Conservation (phyloP, 169 alveolate genomes). For the Miamiensis avidus region DNA sequence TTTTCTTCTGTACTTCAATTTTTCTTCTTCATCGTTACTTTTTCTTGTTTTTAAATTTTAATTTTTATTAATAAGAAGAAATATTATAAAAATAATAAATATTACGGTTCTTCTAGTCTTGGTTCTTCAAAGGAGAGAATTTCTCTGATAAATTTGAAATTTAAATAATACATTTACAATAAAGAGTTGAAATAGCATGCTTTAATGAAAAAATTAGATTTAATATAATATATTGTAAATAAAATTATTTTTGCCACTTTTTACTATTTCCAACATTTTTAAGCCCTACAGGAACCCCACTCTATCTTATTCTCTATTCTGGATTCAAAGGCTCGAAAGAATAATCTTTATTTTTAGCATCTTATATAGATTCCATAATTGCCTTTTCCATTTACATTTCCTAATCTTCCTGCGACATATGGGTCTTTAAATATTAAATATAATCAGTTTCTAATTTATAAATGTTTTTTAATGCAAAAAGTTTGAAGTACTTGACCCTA, state of each 20-base stretch:
- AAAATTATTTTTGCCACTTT: not conserved
- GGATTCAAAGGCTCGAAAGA: slow-evolving; percentile 61
- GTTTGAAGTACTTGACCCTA: not conserved
- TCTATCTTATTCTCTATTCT: slow-evolving; percentile 58
- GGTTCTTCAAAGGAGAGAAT: slow-evolving; percentile 45
- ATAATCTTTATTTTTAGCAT: slow-evolving; percentile 17
- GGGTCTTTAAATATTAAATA: too few relatives aligned
- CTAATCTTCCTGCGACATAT: too few relatives aligned
- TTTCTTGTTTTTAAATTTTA: not conserved
- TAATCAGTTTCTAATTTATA: too few relatives aligned
- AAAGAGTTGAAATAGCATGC: slow-evolving; percentile 69
- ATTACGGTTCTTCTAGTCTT: slow-evolving; percentile 5
- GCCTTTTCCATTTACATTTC: slow-evolving; percentile 33
- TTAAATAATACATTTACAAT: slow-evolving; percentile 48
- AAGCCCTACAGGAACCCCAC: slow-evolving; percentile 52
- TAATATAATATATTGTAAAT: not conserved
- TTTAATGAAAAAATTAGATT: not conserved
- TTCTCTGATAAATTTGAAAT: slow-evolving; percentile 44
- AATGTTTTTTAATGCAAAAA: too few relatives aligned
- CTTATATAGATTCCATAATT: slow-evolving; percentile 26
- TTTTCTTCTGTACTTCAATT: not conserved
- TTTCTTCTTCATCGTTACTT: not conserved
- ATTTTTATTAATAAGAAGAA: not conserved
- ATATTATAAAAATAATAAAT: not conserved
- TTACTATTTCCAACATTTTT: slow-evolving; percentile 55